Evolutionary conservation across 1,284 basidiomycete species (phyloP), one percentile per base, ranked within the genome.

Genomic region (Sporisorium iseilematis-ciliati): DNA sequence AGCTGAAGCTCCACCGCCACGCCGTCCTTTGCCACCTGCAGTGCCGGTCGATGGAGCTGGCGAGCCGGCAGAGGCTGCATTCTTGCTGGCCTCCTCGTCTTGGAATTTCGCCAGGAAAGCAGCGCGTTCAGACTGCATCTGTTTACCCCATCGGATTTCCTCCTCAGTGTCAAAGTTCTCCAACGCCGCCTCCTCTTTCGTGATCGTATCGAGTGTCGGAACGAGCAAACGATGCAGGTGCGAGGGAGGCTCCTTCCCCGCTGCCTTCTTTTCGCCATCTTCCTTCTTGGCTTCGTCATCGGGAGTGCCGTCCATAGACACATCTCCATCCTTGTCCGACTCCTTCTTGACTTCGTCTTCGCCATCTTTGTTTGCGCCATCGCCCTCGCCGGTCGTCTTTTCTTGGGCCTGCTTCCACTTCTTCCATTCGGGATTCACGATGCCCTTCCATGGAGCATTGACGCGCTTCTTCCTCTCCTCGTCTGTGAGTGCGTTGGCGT

Each of bases 81-180:
- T 65, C 49, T 79, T 79, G 57, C 70, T 76, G 21, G 69, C 76
- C 42, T 83, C 82, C 55, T 82, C 82, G 29, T 80, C 79, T 43
- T 81, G 79, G 51, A 83, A 80, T 25, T 78, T 75, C 21, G 79
- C 65, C 4, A 84, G 64, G 70, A 84, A 84, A 5, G 78, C 76
- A 0, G 71, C 64, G 1, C 83, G 74, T 57, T 82, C 79, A 1
- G 73, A 71, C 46, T 79, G 79, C 81, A 84, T 82, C 63, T 78
- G 72, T 48, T 77, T 75, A 6, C 82, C 83, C 81, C 80, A 84
- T 18, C 57, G 61, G 50, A 80, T 65, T 60, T 84, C 83, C 25
- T 84, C 82, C n/a, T 75, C 74, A 1, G 81, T 74, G 41, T 84
- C 82, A 8, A 71, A 53, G 45, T 84, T 83, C 64, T 84, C 83